Evolutionary conservation across 306 rosid species (phyloP), one percentile per base, ranked within the genome.

Genomic region (Cicer bijugum): DNA sequence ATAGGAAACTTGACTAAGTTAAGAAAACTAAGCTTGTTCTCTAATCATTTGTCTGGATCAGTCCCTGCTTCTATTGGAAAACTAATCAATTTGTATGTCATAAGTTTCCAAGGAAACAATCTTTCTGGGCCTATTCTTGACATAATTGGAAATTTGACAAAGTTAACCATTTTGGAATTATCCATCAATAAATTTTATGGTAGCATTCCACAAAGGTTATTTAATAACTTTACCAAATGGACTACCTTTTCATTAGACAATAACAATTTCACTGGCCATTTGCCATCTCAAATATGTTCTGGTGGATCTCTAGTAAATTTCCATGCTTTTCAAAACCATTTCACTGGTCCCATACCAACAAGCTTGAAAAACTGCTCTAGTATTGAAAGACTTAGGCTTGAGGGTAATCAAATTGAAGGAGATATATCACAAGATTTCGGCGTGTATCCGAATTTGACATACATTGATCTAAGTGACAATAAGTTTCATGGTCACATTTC

Each of bases 401-500:
- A 66, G 2, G 14, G 9, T 12, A 85, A 83, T 59, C 82, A 75
- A 16, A 1, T 81, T 1, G 51, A 45, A 78, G 87, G 82, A 51
- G 76, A 86, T 23, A 67, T 86, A 67, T 12, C 73, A 7, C 55
- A 64, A 11, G 82, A 42, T 46, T 79, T 83, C 38, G 82, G 84
- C 4, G 59, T 67, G 2, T 86, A 83, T 58, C 82, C 82, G 1
- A 9, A 71, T 11, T 39, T 83, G 67, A 0, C 1, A 4, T 67
- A 51, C 11, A 15, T 70, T 14, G 44, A 72, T 67, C 51, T 83
- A 14, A 80, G 85, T 39, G 66, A 61, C 77, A 80, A 80, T 15
- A 68, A 80, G 17, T 51, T 80, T 35, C 6, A 59, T 60, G 80
- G 84, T 16, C 76, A 61, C 12, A 51, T 80, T 40, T 59, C 84